Base-by-base conservation (phyloP, 202 grass and related monocot genomes). In the Sporobolus alterniflorus region DNA sequence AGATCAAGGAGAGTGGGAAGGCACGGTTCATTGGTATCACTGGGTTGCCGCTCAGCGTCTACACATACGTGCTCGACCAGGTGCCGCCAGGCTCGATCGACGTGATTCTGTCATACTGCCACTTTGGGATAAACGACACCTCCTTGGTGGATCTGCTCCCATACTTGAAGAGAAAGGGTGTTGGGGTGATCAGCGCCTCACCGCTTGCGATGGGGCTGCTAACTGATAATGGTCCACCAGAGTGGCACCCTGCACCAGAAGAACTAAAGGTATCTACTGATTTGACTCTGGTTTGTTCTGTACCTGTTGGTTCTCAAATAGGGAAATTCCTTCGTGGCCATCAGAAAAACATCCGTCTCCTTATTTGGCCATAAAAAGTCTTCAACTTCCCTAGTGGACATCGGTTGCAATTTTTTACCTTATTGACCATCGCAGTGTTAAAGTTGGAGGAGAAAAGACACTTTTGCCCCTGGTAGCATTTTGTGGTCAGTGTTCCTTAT, bases 41-140 rank as follows among this genome's bases (percentile, higher is more conserved):
- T 0, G 93, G 93, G 11, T 36, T 98, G 22, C 96, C 96, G 0
- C 49, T 98, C n/a, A 83, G 28, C 69, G 83, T 96, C 31, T 96
- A 87, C 72, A 85, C 80, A 0, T 92, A 92, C 43, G 87, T 98
- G 69, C 89, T 98, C 1, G 89, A 96, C 55, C 80, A 87, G 3
- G 89, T 94, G 32, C 86, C 88, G 0, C 86, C 72, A 1, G 88
- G 90, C 16, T 93, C 87, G 0, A 66, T 98, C 1, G 96, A 98
- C 86, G 56, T 98, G 54, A 86, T 98, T 85, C 83, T 98, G 42
- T 98, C 96, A 1, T 98, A 98, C 73, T 98, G 96, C 70, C 96
- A 98, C 81, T 94, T 83, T 5, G 85, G 96, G 20, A 93, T 98
- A 43, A 98, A 95, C 44, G 96, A 95, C 76, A 86, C 87, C 0